Conservation (phyloP, 2,329 filamentous ascomycete species). For the Apiospora arundinis region DNA sequence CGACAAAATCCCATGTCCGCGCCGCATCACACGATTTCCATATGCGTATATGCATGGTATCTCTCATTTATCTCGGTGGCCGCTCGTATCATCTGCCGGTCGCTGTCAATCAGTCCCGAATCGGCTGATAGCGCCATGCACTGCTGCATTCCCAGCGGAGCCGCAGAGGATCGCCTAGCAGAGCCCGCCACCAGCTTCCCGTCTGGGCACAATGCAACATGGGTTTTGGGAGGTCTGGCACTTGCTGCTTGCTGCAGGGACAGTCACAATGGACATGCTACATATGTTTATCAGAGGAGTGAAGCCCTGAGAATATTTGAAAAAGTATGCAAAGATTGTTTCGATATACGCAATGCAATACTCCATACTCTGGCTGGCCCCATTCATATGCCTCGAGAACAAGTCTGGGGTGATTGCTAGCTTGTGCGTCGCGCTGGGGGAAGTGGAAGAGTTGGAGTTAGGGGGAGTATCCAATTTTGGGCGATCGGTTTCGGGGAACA, state of each 20-base stretch:
- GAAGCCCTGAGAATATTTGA: background rate
- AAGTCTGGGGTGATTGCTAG: background rate
- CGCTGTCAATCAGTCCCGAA: background rate
- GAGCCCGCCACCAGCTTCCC: background rate
- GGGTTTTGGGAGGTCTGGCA: background rate
- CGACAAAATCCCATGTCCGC: background rate
- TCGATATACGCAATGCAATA: background rate
- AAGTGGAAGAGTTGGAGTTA: background rate
- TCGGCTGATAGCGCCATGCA: background rate
- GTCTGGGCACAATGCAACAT: background rate
- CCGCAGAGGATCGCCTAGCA: background rate
- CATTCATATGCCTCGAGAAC: background rate
- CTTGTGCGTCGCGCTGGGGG: background rate
- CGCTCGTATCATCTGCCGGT: conserved; percentile 7
- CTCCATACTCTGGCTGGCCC: background rate
- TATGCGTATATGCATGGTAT: background rate
- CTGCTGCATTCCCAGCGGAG: background rate
- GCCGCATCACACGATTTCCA: background rate
- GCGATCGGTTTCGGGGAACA: background rate
- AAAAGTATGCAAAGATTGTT: background rate
- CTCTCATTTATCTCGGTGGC: background rate
- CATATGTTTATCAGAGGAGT: background rate
- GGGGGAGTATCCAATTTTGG: background rate
- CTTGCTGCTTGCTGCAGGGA: background rate
- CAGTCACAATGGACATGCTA: background rate